A percentile compares a stretch with the other conserved stretches of the same genome.
phyloP scores from a whole-genome alignment of 192 early-diverging fungal genomes.

The Coemansia sp. region DNA sequence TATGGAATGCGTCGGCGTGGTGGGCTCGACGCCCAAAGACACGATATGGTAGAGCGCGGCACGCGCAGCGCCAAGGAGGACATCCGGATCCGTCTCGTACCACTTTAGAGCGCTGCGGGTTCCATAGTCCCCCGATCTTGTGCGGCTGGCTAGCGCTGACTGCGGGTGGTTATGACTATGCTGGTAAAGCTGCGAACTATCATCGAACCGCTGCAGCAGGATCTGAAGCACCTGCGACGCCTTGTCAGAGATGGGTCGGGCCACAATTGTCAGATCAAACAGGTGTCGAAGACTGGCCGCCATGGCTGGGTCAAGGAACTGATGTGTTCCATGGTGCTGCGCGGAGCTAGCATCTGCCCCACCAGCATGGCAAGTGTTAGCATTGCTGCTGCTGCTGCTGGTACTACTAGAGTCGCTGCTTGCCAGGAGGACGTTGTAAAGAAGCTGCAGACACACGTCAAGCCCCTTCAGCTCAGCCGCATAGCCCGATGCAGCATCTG shows the following conservation, averaged over 20 bases:
- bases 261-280: constrained; percentile 39
- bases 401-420: constrained; percentile 3
- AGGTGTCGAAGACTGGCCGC: constrained; percentile 26
- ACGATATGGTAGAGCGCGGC: constrained; percentile 28
- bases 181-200: neutral
- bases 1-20: too few relatives aligned
- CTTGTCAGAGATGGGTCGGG: constrained; percentile 33
- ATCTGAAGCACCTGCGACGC: constrained; percentile 37
- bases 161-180: neutral
- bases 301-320: constrained; percentile 28
- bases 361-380: neutral
- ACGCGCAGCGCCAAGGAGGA: constrained; percentile 22
- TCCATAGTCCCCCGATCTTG: neutral
- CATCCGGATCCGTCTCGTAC: constrained; percentile 34
- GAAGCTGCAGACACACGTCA: constrained; percentile 25
- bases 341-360: neutral
- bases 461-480: constrained; percentile 30
- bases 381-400: neutral
- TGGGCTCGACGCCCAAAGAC: constrained; percentile 13
- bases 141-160: neutral
- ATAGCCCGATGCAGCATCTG: neutral
- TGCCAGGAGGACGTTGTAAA: constrained; percentile 27
- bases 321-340: neutral
- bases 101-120: constrained; percentile 4
- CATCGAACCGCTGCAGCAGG: constrained; percentile 42